Conservation (phyloP, 768 basidiomycete species). For the Suillus discolor region DNA sequence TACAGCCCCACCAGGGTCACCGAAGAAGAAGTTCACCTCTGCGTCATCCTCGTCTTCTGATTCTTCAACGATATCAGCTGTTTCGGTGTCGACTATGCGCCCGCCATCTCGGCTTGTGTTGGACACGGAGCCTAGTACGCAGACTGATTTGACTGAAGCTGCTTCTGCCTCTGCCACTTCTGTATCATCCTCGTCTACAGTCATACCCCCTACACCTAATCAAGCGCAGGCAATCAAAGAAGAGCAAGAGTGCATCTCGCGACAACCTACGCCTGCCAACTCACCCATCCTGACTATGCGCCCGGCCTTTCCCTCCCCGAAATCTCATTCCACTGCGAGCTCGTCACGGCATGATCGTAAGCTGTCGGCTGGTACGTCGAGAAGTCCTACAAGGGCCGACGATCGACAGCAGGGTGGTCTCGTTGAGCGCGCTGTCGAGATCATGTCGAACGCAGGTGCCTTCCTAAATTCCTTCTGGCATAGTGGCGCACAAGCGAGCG, state of each 20-base stretch:
- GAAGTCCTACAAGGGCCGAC: constrained; percentile 31
- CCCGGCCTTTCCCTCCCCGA: constrained; percentile 23
- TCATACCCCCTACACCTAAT: constrained; percentile 22
- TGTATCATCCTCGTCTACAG: not conserved
- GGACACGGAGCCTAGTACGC: constrained; percentile 30
- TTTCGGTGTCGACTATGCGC: constrained; percentile 17
- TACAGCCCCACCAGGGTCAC: constrained; percentile 13
- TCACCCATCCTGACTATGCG: constrained; percentile 49
- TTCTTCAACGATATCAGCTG: constrained; percentile 24
- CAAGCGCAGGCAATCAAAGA: constrained; percentile 23
- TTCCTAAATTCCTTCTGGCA: constrained; percentile 69
- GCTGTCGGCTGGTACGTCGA: constrained; percentile 20
- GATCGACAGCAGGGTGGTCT: constrained; percentile 40
- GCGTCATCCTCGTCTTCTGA: constrained; percentile 27
- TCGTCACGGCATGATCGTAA: constrained; percentile 20
- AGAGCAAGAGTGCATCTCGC: constrained; percentile 39
- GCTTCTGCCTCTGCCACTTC: constrained; percentile 13
- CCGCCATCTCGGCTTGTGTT: constrained; percentile 31
- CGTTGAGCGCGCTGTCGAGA: constrained; percentile 69
- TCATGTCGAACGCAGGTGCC: constrained; percentile 79
- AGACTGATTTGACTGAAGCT: constrained; percentile 26
- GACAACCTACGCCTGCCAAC: constrained; percentile 63
- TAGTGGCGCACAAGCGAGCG: constrained; percentile 22
- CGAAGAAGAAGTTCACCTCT: constrained; percentile 18
- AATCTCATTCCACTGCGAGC: not conserved